Evolutionary conservation across 768 basidiomycete genomes (phyloP), one percentile per base, ranked within the genome.

Genomic region (Tylopilus sp.): DNA sequence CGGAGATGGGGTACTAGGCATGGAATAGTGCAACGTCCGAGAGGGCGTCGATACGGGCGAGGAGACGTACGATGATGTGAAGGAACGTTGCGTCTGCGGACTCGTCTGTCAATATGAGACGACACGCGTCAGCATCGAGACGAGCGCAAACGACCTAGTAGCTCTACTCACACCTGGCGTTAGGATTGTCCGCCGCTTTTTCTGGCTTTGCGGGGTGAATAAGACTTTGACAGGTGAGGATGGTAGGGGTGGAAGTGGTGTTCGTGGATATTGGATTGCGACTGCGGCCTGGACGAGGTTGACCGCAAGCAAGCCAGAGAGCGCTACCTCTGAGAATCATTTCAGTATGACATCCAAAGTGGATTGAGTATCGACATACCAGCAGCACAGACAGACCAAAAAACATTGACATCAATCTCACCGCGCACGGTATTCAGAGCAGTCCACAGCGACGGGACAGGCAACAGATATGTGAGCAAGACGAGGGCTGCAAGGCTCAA

Each of bases 1-100:
- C 0, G 75, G 71, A n/a, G 76, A 72, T 1, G 74, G 67, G 2
- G 74, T 72, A 22, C 72, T 74, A 16, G 69, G 69, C 56, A 69
- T 66, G 24, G 70, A 63, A 52, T 70, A 71, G 3, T 66, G 61
- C 51, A 69, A 45, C 34, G 68, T 72, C 22, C 65, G 69, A 22
- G 69, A 70, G 26, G 63, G 71, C 1, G 69, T 69, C 52, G 67
- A 72, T 14, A 51, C 57, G 22, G 64, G 68, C 50, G 68, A 70
- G 30, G 52, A 34, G 43, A 61, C 60, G 51, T 71, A 66, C 60
- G 67, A 67, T 42, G 69, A 60, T 44, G 57, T 42, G 38, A 68
- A 61, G 22, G 70, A 63, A 28, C 65, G 63, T 36, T 71, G 70
- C 1, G 50, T 34, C 41, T 65, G 67, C 22, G 70, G 67, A 49